These are phyloP conservation scores for Pharus latifolius DNA, from an alignment of 176 grass and related monocot genomes.

Conservation along the genomic window DNA sequence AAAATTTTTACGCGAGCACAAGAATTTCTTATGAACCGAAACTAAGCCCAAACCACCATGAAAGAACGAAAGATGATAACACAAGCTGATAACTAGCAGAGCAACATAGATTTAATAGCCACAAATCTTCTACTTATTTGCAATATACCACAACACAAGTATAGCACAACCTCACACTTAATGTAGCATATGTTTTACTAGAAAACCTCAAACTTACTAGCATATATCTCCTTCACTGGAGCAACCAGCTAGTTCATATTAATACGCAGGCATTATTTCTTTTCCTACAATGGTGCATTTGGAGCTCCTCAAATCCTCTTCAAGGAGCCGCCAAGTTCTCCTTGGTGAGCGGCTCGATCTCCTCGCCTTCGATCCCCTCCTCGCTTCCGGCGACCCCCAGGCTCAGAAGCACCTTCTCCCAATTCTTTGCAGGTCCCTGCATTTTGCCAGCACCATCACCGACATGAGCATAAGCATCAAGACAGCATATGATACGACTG, in stretches of 20 bases:
- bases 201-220: background rate
- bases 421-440: constrained; percentile 75
- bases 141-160: background rate
- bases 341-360: constrained; percentile 68
- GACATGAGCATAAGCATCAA: background rate
- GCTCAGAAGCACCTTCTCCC: constrained; percentile 57
- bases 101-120: background rate
- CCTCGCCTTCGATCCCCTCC: constrained; percentile 59
- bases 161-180: background rate
- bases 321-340: constrained; percentile 88
- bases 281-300: background rate
- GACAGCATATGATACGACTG: too few species aligned
- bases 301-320: background rate
- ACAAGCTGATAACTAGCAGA: too few species aligned
- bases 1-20: too few species aligned
- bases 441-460: background rate
- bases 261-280: background rate
- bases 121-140: constrained; percentile 11
- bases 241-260: constrained; percentile 5
- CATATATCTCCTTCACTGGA: background rate
- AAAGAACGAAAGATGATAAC: too few species aligned
- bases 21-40: too few species aligned
- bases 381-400: constrained; percentile 46
- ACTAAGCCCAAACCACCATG: too few species aligned
- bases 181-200: too few species aligned